A percentile compares a stretch with the other conserved stretches of the same genome.
Conservation (phyloP, 805 yeast genomes). For the Candida nitratophila region DNA sequence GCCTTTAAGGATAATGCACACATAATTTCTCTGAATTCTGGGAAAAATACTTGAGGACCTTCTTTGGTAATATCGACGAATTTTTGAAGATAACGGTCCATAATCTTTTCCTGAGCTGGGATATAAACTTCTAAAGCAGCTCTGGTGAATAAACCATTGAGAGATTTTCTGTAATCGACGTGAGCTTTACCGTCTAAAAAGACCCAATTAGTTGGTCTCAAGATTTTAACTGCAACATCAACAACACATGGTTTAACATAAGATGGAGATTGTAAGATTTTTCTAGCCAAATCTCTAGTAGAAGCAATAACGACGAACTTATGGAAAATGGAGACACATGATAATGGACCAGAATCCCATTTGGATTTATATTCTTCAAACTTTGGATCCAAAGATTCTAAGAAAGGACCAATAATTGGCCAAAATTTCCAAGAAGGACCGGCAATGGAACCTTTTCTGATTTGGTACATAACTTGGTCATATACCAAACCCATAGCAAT, state of each 20-base stretch:
- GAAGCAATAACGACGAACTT: constrained; percentile 95
- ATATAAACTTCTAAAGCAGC: constrained; percentile 77
- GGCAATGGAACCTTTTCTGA: constrained; percentile 79
- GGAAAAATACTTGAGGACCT: constrained; percentile 76
- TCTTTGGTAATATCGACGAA: constrained; percentile 51
- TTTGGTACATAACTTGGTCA: constrained; percentile 75
- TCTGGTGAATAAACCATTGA: constrained; percentile 84
- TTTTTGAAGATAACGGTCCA: constrained; percentile 71
- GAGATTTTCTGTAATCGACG: constrained; percentile 82
- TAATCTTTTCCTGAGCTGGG: constrained; percentile 77
- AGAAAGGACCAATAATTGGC: constrained; percentile 95
- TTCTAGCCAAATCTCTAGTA: constrained; percentile 80
- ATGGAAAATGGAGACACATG: constrained; percentile 97
- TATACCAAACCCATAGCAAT: constrained; percentile 45
- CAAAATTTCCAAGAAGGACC: constrained; percentile 85
- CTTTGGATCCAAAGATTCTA: constrained; percentile 91
- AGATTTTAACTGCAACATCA: constrained; percentile 89
- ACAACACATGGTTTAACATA: constrained; percentile 97
- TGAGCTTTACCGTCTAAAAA: constrained; percentile 95
- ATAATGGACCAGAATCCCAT: constrained; percentile 91
- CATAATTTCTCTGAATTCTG: constrained; percentile 89
- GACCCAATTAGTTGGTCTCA: constrained; percentile 97
- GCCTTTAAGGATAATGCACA: constrained; percentile 91
- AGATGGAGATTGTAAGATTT: constrained; percentile 74
- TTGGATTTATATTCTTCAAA: constrained; percentile 88